Evolutionary conservation across 73 alveolate genomes (phyloP).

Genomic region (Stentor roeselii): DNA sequence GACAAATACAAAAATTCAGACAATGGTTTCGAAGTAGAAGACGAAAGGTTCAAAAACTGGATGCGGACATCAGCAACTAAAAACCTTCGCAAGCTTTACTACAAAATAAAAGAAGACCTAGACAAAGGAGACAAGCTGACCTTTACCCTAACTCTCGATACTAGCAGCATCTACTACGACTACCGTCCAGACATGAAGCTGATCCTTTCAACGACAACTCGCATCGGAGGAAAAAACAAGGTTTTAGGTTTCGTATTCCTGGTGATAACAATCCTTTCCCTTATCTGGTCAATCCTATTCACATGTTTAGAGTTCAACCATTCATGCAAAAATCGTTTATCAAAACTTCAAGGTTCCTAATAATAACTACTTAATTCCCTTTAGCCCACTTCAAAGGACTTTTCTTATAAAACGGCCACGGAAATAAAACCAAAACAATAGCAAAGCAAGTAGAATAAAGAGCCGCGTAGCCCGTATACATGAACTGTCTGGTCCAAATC

Average conservation of each 20-base stretch:
- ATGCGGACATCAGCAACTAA: slow-evolving; percentile 23
- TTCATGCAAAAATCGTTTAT: too few relatives aligned
- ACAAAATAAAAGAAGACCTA: not conserved
- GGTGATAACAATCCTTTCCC: not conserved
- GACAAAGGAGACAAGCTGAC: not conserved
- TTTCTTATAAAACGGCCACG: slow-evolving; percentile 25
- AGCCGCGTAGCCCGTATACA: slow-evolving; percentile 25
- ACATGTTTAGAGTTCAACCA: too few relatives aligned
- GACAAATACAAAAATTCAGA: not conserved
- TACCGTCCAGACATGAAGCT: not conserved
- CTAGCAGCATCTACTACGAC: not conserved
- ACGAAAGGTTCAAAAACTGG: not conserved
- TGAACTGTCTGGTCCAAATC: not conserved
- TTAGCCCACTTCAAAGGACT: slow-evolving; percentile 11
- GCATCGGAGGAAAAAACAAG: slow-evolving; percentile 12
- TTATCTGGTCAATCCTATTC: not conserved
- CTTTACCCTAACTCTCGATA: not conserved
- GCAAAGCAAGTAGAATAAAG: not conserved
- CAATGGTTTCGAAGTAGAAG: not conserved
- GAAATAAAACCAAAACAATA: not conserved
- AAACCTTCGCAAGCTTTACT: not conserved
- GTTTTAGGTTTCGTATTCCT: not conserved
- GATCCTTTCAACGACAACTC: not conserved
- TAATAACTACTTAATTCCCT: not conserved
- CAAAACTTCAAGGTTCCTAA: too few relatives aligned